Evolutionary conservation across 2,329 filamentous ascomycete species (phyloP), one percentile per base, ranked within the genome.

Genomic region (Botrytis squamosa): DNA sequence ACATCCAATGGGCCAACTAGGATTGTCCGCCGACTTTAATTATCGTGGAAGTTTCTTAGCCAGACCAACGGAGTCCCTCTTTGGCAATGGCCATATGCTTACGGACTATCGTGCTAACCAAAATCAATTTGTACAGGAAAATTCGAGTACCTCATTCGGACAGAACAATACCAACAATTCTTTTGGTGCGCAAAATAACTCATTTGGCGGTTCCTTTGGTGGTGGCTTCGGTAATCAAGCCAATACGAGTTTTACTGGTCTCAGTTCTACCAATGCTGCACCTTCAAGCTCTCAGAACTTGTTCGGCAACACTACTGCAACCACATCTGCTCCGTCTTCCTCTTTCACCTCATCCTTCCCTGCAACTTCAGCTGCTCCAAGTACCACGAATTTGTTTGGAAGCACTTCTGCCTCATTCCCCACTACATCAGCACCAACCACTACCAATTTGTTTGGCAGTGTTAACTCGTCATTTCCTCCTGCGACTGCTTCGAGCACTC

Each of bases 401-500:
- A 68, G 49, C 38, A 38, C 62, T 38, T 63, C 60, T 29, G 49
- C 70, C 63, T 70, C 66, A 36, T 67, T 66, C 38, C 71, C 60
- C 16, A 52, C 70, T 57, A 55, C 66, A 36, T 57, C 69, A 29
- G 72, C 74, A 46, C 55, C 71, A 63, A 75, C 49, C 40, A 73
- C 66, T 57, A 66, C 62, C 25, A 72, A 59, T 57, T 44, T 75
- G 12, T 75, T 76, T 66, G 73, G 75, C n/a, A 72, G 49, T 52
- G 40, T 63, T 20, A 73, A 60, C 57, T 66, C 71, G 40, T 72
- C 71, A 29, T 62, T 72, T 33, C 71, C 71, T 60, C 49, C 71
- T 68, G 62, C 62, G 22, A 36, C 60, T 72, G 36, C 70, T 57
- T 55, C 60, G 36, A 55, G 6, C 60, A 67, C 60, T 33, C 49